Conservation (phyloP, 345 rosid genomes). For the Arabidopsis arenosa region DNA sequence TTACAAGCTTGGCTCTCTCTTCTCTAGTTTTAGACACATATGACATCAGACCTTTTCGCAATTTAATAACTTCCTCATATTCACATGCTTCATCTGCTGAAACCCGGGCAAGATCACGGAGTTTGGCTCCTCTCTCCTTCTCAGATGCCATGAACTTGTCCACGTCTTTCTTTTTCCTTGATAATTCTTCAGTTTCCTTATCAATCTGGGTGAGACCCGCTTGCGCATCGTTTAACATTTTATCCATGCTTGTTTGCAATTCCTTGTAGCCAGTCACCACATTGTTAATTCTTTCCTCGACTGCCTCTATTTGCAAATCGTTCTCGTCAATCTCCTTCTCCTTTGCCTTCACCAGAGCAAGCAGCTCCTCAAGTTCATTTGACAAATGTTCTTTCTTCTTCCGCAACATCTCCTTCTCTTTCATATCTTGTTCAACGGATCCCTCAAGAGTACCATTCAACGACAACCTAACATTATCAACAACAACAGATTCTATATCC, state of each 20-base stretch:
- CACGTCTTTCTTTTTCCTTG: constrained; percentile 60
- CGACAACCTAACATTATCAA: constrained; percentile 57
- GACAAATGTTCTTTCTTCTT: constrained; percentile 58
- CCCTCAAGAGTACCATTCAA: constrained; percentile 58
- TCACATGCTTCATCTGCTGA: constrained; percentile 71
- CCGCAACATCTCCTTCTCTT: constrained; percentile 57
- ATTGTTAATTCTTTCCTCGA: constrained; percentile 60
- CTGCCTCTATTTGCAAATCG: constrained; percentile 56
- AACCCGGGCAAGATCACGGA: constrained; percentile 64
- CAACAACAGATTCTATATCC: constrained; percentile 64
- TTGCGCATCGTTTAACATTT: constrained; percentile 54
- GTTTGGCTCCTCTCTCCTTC: constrained; percentile 61
- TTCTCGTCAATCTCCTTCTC: constrained; percentile 73
- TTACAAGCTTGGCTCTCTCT: constrained; percentile 66
- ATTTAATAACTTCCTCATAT: constrained; percentile 56
- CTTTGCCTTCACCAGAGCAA: constrained; percentile 71
- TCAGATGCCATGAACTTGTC: constrained; percentile 56
- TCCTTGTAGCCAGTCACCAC: constrained; percentile 68
- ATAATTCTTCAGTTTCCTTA: constrained; percentile 54
- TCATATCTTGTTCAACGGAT: constrained; percentile 59
- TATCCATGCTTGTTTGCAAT: constrained; percentile 56
- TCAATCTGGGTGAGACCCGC: constrained; percentile 55
- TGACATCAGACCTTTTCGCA: constrained; percentile 61
- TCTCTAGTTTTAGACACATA: constrained; percentile 65
- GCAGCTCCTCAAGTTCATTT: constrained; percentile 63